Evolutionary conservation across 345 rosid genomes (phyloP).

Genomic region (Eucalyptus cloeziana): DNA sequence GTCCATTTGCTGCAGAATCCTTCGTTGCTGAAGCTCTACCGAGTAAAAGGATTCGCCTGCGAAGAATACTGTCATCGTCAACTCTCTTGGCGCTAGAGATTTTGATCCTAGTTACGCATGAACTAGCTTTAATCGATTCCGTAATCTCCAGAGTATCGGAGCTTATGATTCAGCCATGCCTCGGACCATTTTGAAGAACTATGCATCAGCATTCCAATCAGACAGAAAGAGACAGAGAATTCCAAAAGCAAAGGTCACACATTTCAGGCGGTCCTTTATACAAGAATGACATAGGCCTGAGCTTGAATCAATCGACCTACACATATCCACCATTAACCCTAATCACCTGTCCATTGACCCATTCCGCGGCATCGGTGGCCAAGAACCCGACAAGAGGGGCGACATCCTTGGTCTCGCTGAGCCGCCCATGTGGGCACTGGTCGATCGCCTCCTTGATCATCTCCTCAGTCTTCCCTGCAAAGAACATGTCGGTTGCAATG

Average conservation of each 20-base stretch:
- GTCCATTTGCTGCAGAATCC: neutral
- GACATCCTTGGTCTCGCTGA: slow-evolving; percentile 1
- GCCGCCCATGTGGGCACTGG: neutral
- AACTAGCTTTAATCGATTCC: neutral
- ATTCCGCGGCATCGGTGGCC: slow-evolving; percentile 1
- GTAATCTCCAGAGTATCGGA: neutral
- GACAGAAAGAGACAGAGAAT: neutral
- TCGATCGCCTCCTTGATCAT: neutral
- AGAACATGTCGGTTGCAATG: neutral
- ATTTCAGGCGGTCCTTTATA: neutral
- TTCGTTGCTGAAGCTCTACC: neutral
- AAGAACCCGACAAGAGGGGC: slow-evolving; percentile 1
- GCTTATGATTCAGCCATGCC: neutral
- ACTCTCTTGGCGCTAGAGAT: neutral
- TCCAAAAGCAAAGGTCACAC: neutral
- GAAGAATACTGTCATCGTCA: neutral
- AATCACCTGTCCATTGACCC: slow-evolving; percentile 6
- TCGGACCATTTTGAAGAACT: neutral
- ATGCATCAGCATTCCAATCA: neutral
- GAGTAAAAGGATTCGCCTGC: neutral
- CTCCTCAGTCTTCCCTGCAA: neutral
- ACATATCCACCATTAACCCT: slow-evolving; percentile 2
- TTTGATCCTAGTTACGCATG: neutral
- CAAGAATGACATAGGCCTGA: neutral
- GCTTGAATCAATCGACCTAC: neutral